These are phyloP conservation scores for Metschnikowia chrysomelidarum DNA, from an alignment of 805 yeast genomes.

Conservation along the genomic window DNA sequence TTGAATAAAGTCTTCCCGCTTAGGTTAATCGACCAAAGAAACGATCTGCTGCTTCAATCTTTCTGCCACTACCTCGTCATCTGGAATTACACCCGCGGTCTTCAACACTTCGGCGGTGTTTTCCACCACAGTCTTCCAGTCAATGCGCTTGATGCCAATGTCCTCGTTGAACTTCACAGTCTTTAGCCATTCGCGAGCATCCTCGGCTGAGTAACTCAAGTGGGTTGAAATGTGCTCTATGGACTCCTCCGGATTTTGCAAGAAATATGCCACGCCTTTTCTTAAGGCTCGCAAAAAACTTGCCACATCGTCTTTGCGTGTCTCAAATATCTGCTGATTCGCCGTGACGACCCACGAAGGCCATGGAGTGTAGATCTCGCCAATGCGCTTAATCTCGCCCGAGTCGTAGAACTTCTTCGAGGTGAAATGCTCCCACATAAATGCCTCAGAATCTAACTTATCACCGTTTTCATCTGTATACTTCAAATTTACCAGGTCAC, in stretches of 20 bases:
- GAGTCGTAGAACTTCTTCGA: constrained; percentile 80
- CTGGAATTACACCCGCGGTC: constrained; percentile 59
- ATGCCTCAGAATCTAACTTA: constrained; percentile 60
- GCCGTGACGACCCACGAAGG: constrained; percentile 87
- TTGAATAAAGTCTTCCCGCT: neutral
- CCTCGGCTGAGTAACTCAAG: constrained; percentile 73
- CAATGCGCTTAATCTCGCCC: constrained; percentile 76
- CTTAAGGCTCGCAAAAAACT: constrained; percentile 55
- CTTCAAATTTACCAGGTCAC: constrained; percentile 72
- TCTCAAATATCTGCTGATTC: constrained; percentile 35
- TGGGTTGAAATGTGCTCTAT: constrained; percentile 60
- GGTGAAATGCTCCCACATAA: constrained; percentile 96
- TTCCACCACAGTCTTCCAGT: constrained; percentile 49
- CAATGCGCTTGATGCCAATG: constrained; percentile 37
- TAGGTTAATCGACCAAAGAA: constrained; percentile 9
- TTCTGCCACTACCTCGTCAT: constrained; percentile 25
- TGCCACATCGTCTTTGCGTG: constrained; percentile 22
- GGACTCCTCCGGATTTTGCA: constrained; percentile 59
- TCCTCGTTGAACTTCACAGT: constrained; percentile 63
- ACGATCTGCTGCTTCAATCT: constrained; percentile 27
- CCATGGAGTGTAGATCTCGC: constrained; percentile 94
- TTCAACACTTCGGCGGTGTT: constrained; percentile 58
- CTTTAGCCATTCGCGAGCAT: constrained; percentile 78
- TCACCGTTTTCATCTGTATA: constrained; percentile 32
- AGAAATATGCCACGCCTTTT: constrained; percentile 68